Percentiles rank a stretch among this genome's conserved stretches.
Conservation (phyloP, 306 rosid genomes). For the Lathyrus tuberosus region DNA sequence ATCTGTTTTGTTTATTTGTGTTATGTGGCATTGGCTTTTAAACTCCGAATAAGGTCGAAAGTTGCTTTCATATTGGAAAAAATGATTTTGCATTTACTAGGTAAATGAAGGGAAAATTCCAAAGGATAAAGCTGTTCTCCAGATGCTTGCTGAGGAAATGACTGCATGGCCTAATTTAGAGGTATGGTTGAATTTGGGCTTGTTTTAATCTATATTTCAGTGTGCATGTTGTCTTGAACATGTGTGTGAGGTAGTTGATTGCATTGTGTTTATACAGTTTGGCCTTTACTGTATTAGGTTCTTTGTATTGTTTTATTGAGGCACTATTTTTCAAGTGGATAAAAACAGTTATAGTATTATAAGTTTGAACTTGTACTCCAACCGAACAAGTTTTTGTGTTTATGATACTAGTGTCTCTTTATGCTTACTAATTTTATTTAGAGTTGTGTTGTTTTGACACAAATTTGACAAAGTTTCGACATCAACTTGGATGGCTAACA, state of each 20-base stretch:
- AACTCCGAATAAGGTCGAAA: slow-evolving; percentile 4
- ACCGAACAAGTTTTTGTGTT: no score
- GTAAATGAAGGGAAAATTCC: slow-evolving; percentile 89
- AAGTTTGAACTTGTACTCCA: background rate
- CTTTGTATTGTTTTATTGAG: slow-evolving; percentile 12
- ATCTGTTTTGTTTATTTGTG: slow-evolving; percentile 10
- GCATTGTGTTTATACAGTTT: slow-evolving; percentile 3
- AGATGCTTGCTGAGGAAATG: slow-evolving; percentile 87
- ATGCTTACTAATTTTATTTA: background rate
- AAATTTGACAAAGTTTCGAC: background rate
- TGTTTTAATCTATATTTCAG: slow-evolving; percentile 5
- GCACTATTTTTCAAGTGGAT: slow-evolving; percentile 27
- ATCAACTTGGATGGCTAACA: background rate
- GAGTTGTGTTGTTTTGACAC: background rate
- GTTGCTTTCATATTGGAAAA: slow-evolving; percentile 3
- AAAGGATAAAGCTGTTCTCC: slow-evolving; percentile 61
- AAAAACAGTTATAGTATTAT: slow-evolving; percentile 4
- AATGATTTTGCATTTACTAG: slow-evolving; percentile 47
- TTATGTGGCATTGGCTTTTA: slow-evolving; percentile 19
- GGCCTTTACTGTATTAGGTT: background rate
- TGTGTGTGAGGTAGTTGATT: slow-evolving; percentile 1
- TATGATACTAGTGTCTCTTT: background rate
- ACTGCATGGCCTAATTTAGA: slow-evolving; percentile 88
- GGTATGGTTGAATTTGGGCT: slow-evolving; percentile 54
- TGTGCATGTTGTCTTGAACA: slow-evolving; percentile 15